Percentiles rank a stretch among this genome's conserved stretches.
These are phyloP conservation scores for Geoglossum glabrum DNA, from an alignment of 495 filamentous ascomycete genomes.

Conservation along the genomic window DNA sequence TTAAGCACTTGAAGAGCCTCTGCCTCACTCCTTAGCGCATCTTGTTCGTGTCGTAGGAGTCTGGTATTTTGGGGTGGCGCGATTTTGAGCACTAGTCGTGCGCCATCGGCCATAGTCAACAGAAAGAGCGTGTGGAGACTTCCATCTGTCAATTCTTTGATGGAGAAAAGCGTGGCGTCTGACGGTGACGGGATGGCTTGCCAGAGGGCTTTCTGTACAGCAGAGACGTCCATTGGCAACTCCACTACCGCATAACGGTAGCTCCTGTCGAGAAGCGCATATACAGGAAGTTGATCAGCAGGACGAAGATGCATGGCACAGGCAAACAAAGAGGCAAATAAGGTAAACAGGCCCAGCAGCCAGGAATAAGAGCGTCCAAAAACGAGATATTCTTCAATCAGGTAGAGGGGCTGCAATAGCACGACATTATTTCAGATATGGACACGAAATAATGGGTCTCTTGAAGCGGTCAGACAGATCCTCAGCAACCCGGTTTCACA, in stretches of 20 bases:
- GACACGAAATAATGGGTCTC: not conserved
- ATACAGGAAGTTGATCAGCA: not conserved
- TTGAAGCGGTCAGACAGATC: not conserved
- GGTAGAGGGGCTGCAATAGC: not conserved
- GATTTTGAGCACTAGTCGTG: not conserved
- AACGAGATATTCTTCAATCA: not conserved
- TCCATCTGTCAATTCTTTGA: not conserved
- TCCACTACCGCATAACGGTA: not conserved
- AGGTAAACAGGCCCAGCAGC: not conserved
- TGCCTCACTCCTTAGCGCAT: not conserved
- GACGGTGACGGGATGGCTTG: not conserved
- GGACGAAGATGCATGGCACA: not conserved
- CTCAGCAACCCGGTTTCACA: not conserved
- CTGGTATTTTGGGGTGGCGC: not conserved
- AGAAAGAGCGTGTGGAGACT: not conserved
- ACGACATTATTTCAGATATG: not conserved
- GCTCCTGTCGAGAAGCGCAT: not conserved
- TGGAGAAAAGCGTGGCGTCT: not conserved
- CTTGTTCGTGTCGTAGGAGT: conserved; percentile 1
- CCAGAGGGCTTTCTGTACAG: not conserved
- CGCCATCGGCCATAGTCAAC: not conserved
- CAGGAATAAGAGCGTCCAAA: not conserved
- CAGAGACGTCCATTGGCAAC: not conserved
- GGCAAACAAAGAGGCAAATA: not conserved
- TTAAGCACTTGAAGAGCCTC: not conserved